Evolutionary conservation across 2,329 filamentous ascomycete species (phyloP).

Genomic region (Bipolaris zeicola): DNA sequence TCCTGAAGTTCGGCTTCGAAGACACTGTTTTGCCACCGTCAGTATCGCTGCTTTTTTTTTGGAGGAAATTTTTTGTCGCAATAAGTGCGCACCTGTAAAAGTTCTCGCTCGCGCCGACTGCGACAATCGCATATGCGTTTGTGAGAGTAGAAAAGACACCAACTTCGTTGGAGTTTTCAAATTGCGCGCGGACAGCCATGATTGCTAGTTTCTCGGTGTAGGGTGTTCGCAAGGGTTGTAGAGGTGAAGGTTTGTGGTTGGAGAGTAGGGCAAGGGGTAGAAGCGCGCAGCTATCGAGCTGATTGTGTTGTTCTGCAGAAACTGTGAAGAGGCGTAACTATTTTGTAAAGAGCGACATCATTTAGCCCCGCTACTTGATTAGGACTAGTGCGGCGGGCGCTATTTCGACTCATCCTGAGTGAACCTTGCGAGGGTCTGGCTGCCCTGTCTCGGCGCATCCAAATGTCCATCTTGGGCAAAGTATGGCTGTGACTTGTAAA

Average conservation of each 20-base stretch:
- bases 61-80: background rate
- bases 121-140: conserved; percentile 94
- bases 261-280: background rate
- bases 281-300: conserved; percentile 7
- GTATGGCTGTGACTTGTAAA: background rate
- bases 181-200: conserved; percentile 65
- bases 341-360: conserved; percentile 36
- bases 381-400: conserved; percentile 16
- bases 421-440: conserved; percentile 8
- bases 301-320: conserved; percentile 26
- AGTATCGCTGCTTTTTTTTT: conserved; percentile 15
- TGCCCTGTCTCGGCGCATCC: background rate
- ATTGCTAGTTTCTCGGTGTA: conserved; percentile 22
- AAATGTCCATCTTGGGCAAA: background rate
- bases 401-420: conserved; percentile 36
- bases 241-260: background rate
- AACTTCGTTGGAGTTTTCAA: conserved; percentile 92
- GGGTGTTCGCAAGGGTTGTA: conserved; percentile 1
- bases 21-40: conserved; percentile 61
- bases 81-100: conserved; percentile 76
- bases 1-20: conserved; percentile 98
- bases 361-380: conserved; percentile 27
- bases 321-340: conserved; percentile 30
- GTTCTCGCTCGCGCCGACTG: conserved; percentile 94
- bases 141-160: conserved; percentile 97